A percentile compares a stretch with the other conserved stretches of the same genome.
Evolutionary conservation across 176 grass and related monocot genomes (phyloP).

Genomic region (Themeda triandra): DNA sequence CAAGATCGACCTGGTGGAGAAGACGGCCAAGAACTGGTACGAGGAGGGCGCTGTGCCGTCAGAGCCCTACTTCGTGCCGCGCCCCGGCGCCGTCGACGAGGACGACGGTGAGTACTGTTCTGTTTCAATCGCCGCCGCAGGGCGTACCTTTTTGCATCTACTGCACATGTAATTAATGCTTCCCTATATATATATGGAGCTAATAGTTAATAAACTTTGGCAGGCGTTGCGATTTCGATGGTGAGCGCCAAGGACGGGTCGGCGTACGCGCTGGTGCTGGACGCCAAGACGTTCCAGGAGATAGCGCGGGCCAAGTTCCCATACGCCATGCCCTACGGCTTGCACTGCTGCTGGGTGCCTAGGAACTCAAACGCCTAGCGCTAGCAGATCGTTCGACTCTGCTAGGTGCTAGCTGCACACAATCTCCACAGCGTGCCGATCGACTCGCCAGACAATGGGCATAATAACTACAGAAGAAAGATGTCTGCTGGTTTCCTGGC

Average conservation of each 20-base stretch:
- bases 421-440: neutral
- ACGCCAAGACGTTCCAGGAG: slow-evolving; percentile 76
- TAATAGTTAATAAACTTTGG: neutral
- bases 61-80: slow-evolving; percentile 85
- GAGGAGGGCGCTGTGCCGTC: slow-evolving; percentile 90
- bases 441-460: neutral
- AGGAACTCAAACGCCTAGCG: slow-evolving; percentile 19
- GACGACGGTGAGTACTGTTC: slow-evolving; percentile 70
- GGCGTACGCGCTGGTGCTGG: slow-evolving; percentile 76
- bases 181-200: no score
- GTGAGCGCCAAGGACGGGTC: slow-evolving; percentile 86
- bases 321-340: slow-evolving; percentile 88
- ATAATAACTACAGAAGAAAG: neutral
- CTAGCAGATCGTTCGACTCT: neutral
- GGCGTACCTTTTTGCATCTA: neutral
- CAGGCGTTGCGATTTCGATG: slow-evolving; percentile 90
- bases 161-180: no score
- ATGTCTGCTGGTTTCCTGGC: neutral
- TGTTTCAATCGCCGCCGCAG: no score
- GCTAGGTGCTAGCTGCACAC: neutral
- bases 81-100: slow-evolving; percentile 72
- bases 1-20: slow-evolving; percentile 82
- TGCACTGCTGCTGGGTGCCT: slow-evolving; percentile 98
- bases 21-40: slow-evolving; percentile 90
- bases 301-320: slow-evolving; percentile 86